Evolutionary conservation across 2,329 filamentous ascomycete genomes (phyloP), one percentile per base, ranked within the genome.

Genomic region (Fusarium illudens): DNA sequence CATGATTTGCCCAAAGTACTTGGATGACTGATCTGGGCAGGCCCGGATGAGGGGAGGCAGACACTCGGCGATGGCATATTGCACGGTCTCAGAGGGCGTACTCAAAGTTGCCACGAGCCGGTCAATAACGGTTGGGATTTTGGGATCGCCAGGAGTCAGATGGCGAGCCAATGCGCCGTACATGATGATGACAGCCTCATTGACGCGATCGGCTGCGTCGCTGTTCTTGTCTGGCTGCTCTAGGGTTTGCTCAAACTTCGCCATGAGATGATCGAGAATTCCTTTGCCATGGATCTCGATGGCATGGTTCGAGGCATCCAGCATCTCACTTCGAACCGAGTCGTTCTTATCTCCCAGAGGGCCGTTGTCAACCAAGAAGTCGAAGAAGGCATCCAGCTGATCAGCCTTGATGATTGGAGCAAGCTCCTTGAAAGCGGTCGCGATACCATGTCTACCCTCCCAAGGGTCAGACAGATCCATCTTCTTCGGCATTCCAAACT

Each of bases 131-230:
- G 91, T 89, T 1, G 94, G 93, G 50, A 98, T 88, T 73, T 96
- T 94, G 69, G 89, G 82, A 77, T 99, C 96, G n/a, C 94, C 93
- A 8, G 89, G 80, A 70, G 92, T 88, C 62, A 99, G 82, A 82
- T 99, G 96, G 53, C 92, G 89, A 42, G 94, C 96, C 34, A 99
- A 83, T 53, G 96, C 95, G 76, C 96, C 96, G 73, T 99, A 99
- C 77, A 99, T 91, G 72, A 99, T 96, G 71, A 99, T 94, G 54
- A 99, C 94, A 17, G 96, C 96, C 80, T 99, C 96, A 72, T 97
- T 97, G 67, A 98, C 92, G 62, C 93, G 88, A 78, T 99, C 96
- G 17, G 92, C 90, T 56, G 90, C 88, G 70, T 94, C 89, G 1
- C 90, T 94, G 60, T 89, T 91, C 76, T 91, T 92, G 77, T 96